Evolutionary conservation across 2,329 filamentous ascomycete genomes (phyloP).

Genomic region (Xylariaceae sp.): DNA sequence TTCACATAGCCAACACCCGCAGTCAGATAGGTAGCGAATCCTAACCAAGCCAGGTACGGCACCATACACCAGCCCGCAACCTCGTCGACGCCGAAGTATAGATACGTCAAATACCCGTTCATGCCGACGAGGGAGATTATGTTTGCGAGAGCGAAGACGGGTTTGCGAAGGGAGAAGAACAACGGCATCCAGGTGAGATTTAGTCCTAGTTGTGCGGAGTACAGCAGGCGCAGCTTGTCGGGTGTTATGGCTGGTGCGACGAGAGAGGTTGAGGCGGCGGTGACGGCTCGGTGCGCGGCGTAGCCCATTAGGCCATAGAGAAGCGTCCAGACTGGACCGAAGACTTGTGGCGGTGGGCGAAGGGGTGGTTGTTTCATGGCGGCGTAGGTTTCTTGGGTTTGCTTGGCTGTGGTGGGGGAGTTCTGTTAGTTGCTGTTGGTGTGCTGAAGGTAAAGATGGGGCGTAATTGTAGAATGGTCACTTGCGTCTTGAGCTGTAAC

Average conservation of each 20-base stretch:
- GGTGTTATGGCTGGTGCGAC: conserved; percentile 8
- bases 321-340: conserved; percentile 62
- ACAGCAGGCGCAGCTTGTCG: conserved; percentile 70
- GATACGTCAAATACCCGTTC: conserved; percentile 68
- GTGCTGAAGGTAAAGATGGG: conserved; percentile 3
- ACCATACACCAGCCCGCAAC: conserved; percentile 69
- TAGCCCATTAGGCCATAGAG: conserved; percentile 84
- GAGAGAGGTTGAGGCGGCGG: conserved; percentile 53
- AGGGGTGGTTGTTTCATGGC: conserved; percentile 64
- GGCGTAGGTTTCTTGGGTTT: conserved; percentile 59
- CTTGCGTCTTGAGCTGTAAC: conserved; percentile 64
- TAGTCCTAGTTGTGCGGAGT: conserved; percentile 78
- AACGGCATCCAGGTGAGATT: conserved; percentile 91
- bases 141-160: conserved; percentile 70
- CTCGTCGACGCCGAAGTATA: conserved; percentile 72
- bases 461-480: background rate
- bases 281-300: conserved; percentile 75
- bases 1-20: conserved; percentile 66
- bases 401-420: conserved; percentile 42
- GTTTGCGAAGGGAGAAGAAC: conserved; percentile 76
- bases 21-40: conserved; percentile 83
- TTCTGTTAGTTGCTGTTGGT: too few relatives aligned
- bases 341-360: conserved; percentile 57
- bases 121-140: conserved; percentile 68
- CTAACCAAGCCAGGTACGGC: conserved; percentile 82